These are phyloP conservation scores for Geoglossum glabrum DNA, from an alignment of 495 filamentous ascomycete species.

Conservation along the genomic window DNA sequence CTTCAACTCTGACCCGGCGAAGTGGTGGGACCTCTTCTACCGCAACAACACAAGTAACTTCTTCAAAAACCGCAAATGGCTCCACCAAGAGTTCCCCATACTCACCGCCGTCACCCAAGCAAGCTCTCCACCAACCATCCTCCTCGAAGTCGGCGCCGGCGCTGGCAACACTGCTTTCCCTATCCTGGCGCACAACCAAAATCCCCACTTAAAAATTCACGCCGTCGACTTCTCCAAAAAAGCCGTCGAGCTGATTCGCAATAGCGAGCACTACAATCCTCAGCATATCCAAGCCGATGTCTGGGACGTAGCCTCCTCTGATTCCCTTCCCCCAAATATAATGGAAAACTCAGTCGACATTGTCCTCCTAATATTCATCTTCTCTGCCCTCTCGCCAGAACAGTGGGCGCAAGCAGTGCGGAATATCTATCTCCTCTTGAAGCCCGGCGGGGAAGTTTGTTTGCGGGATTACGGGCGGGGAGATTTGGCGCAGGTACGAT, in stretches of 20 bases:
- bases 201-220: constrained; percentile 56
- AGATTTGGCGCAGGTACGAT: constrained; percentile 87
- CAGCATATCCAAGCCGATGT: constrained; percentile 64
- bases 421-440: constrained; percentile 66
- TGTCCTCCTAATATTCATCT: constrained; percentile 88
- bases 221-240: constrained; percentile 87
- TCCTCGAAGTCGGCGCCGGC: constrained; percentile 86
- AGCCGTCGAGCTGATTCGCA: constrained; percentile 74
- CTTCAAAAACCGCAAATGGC: constrained; percentile 97
- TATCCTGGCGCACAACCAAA: constrained; percentile 59
- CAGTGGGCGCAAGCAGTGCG: constrained; percentile 70
- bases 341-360: constrained; percentile 61
- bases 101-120: constrained; percentile 45
- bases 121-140: constrained; percentile 35
- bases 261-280: constrained; percentile 41
- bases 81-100: constrained; percentile 83
- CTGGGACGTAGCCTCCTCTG: constrained; percentile 52
- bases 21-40: constrained; percentile 96
- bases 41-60: constrained; percentile 87
- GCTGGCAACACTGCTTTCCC: constrained; percentile 95
- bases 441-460: constrained; percentile 71
- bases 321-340: constrained; percentile 49
- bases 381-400: constrained; percentile 66
- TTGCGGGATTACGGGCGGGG: constrained; percentile 93
- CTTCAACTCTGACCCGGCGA: constrained; percentile 76